These are phyloP conservation scores for Boletus tomentosulus DNA, from an alignment of 768 basidiomycete species.

Conservation along the genomic window DNA sequence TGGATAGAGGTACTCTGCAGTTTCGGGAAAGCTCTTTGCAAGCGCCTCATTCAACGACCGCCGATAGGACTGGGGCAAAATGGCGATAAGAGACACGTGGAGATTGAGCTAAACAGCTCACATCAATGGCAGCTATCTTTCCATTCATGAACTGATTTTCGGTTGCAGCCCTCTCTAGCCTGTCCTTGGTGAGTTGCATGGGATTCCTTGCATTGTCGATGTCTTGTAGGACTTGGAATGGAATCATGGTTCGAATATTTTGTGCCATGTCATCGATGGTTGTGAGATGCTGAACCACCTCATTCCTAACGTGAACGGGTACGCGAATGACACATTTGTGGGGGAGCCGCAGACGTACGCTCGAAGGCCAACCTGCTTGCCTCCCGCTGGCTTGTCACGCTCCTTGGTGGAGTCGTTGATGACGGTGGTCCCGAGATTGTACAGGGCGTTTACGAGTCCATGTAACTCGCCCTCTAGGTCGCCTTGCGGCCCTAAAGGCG, in stretches of 20 bases:
- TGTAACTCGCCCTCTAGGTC: slow-evolving; percentile 74
- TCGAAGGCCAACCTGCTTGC: slow-evolving; percentile 72
- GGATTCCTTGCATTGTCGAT: slow-evolving; percentile 80
- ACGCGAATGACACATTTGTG: not conserved
- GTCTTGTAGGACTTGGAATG: slow-evolving; percentile 70
- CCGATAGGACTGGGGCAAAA: slow-evolving; percentile 57
- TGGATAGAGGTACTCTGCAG: slow-evolving; percentile 23
- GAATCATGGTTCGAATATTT: slow-evolving; percentile 59
- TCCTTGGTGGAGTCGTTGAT: slow-evolving; percentile 82
- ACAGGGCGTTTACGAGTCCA: slow-evolving; percentile 71
- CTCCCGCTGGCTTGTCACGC: slow-evolving; percentile 62
- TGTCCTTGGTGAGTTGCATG: slow-evolving; percentile 75
- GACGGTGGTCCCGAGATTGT: slow-evolving; percentile 79
- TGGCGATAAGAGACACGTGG: slow-evolving; percentile 1
- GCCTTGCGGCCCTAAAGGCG: slow-evolving; percentile 64
- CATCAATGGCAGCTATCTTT: slow-evolving; percentile 75
- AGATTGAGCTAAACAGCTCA: slow-evolving; percentile 30
- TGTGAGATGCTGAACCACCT: slow-evolving; percentile 64
- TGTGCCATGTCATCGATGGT: slow-evolving; percentile 68
- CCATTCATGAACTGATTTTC: slow-evolving; percentile 94
- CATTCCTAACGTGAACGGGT: slow-evolving; percentile 47
- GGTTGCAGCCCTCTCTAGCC: slow-evolving; percentile 76
- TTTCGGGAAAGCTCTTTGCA: slow-evolving; percentile 66
- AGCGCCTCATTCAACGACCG: slow-evolving; percentile 65
- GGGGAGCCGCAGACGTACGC: slow-evolving; percentile 44